phyloP scores from a whole-genome alignment of 768 basidiomycete species.

The Candolleomyces aberdarensis region DNA sequence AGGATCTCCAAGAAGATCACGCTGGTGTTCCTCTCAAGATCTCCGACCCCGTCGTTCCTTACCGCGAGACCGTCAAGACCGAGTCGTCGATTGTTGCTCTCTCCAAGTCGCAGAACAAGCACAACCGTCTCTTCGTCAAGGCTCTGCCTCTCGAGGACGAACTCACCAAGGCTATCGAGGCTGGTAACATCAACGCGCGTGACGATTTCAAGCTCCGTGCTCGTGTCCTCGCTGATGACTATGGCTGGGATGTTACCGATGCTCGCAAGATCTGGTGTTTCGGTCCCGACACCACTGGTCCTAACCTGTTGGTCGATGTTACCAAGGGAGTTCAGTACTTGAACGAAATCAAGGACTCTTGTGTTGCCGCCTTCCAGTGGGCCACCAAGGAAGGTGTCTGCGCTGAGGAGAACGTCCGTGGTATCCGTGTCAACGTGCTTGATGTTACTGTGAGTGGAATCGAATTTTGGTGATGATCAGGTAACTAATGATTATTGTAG shows the following conservation, averaged over 20 bases:
- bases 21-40: conserved; percentile 99
- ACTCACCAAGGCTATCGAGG: conserved; percentile 88
- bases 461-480: neutral
- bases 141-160: conserved; percentile 94
- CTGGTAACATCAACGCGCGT: conserved; percentile 79
- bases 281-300: conserved; percentile 96
- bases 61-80: conserved; percentile 95
- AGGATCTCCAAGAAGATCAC: conserved; percentile 99
- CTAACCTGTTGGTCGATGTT: conserved; percentile 95
- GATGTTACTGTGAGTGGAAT: conserved; percentile 79
- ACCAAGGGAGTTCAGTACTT: conserved; percentile 99
- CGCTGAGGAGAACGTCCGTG: conserved; percentile 98
- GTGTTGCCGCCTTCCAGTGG: conserved; percentile 99
- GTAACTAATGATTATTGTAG: conserved; percentile 34
- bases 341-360: conserved; percentile 99
- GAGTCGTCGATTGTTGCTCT: conserved; percentile 95
- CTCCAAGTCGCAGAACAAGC: conserved; percentile 99
- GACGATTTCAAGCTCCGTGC: conserved; percentile 98
- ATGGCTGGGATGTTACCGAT: conserved; percentile 98
- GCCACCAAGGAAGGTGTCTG: conserved; percentile 98
- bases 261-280: conserved; percentile 99
- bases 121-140: conserved; percentile 96
- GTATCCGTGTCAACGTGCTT: conserved; percentile 91
- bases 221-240: conserved; percentile 93
- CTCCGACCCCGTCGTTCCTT: conserved; percentile 96